phyloP scores from a whole-genome alignment of 345 rosid species.

The Turritis glabra region DNA sequence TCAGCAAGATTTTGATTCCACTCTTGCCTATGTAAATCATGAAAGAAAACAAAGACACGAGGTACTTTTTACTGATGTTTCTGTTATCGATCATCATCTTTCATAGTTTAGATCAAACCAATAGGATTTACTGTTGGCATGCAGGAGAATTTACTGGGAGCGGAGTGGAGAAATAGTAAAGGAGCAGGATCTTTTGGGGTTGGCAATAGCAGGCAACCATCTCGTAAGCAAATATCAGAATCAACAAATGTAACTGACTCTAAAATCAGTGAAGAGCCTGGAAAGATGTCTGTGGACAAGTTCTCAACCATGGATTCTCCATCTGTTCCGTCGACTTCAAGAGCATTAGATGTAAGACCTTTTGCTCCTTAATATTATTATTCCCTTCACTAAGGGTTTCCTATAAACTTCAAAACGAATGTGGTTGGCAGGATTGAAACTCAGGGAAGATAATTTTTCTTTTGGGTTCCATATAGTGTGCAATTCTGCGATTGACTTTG shows the following conservation, averaged over 20 bases:
- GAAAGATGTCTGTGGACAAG: constrained; percentile 66
- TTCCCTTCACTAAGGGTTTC: neutral
- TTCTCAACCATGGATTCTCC: constrained; percentile 65
- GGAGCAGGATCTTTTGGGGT: constrained; percentile 65
- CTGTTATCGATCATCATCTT: constrained; percentile 18
- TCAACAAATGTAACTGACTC: constrained; percentile 64
- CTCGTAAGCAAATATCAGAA: constrained; percentile 67
- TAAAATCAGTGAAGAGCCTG: constrained; percentile 69
- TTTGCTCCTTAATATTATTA: neutral
- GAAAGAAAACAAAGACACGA: constrained; percentile 90
- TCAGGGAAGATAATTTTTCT: neutral
- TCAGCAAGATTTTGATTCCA: constrained; percentile 92
- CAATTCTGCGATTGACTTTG: neutral
- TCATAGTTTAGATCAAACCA: neutral
- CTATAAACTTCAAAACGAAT: neutral
- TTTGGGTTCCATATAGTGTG: neutral
- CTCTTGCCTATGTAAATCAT: constrained; percentile 83
- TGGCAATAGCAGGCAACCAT: constrained; percentile 70
- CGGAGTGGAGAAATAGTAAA: constrained; percentile 75
- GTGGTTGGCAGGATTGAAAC: neutral
- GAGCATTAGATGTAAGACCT: constrained; percentile 68
- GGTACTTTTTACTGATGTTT: constrained; percentile 45
- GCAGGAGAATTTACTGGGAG: constrained; percentile 66
- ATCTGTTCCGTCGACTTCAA: constrained; percentile 73
- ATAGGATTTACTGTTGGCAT: constrained; percentile 20